phyloP scores from a whole-genome alignment of 2,329 filamentous ascomycete species.

The Alternaria gaisen region DNA sequence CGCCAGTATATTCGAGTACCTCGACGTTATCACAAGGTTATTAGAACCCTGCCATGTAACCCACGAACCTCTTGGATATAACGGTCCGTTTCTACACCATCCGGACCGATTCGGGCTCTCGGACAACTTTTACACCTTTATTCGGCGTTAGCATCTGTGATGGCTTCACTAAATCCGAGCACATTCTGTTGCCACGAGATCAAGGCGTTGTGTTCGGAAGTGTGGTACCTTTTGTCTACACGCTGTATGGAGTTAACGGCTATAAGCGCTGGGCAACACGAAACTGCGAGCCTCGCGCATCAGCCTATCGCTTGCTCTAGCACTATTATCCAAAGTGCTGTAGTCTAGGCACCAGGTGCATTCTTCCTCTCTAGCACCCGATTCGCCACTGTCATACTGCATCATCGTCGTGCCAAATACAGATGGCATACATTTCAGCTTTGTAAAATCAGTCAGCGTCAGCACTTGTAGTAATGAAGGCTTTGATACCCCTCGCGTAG shows the following conservation, averaged over 20 bases:
- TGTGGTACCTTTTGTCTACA: neutral
- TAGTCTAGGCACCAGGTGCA: neutral
- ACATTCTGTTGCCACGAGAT: neutral
- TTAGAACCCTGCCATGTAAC: neutral
- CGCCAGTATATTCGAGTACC: conserved; percentile 2
- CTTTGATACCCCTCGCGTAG: neutral
- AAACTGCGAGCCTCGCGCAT: neutral
- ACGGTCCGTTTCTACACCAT: neutral
- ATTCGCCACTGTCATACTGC: neutral
- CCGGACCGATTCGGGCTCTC: neutral
- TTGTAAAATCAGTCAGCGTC: conserved; percentile 1
- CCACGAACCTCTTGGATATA: neutral
- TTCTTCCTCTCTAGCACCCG: neutral
- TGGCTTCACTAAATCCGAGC: no score
- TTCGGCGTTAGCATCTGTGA: neutral
- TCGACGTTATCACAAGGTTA: neutral
- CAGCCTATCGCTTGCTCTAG: neutral
- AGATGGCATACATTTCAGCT: neutral
- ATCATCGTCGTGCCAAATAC: neutral
- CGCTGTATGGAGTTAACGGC: conserved; percentile 7
- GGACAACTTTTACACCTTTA: neutral
- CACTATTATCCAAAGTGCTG: neutral
- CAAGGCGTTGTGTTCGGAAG: neutral
- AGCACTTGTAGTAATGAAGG: conserved; percentile 2
- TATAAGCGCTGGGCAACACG: neutral